Evolutionary conservation across 139 green algal genomes (phyloP).

Genomic region (Tetraselmis chui): DNA sequence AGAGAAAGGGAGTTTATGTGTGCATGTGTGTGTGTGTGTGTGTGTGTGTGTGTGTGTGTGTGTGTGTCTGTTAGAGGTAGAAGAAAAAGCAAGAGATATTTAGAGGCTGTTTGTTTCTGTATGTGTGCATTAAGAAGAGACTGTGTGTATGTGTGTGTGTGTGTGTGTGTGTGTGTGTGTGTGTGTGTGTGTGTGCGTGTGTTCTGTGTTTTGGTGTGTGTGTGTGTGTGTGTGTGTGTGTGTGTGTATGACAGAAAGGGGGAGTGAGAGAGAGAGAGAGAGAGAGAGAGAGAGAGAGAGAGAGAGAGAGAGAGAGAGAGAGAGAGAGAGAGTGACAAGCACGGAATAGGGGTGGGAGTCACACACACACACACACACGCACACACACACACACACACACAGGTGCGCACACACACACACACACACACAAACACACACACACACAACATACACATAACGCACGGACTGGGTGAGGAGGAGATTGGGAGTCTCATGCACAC

Average conservation of each 20-base stretch:
- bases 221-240: neutral
- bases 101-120: neutral
- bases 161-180: neutral
- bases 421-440: neutral
- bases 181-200: neutral
- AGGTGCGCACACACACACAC: neutral
- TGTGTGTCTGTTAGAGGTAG: neutral
- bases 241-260: neutral
- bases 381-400: neutral
- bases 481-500: no score
- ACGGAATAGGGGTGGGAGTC: neutral
- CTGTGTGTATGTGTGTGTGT: neutral
- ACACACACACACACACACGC: neutral
- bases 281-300: neutral
- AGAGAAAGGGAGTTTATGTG: no score
- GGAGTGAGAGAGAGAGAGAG: neutral
- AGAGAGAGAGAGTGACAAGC: neutral
- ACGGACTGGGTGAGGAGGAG: no score
- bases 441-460: neutral
- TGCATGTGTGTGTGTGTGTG: no score
- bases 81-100: neutral
- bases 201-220: no score
- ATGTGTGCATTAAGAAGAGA: neutral
- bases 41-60: no score
- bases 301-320: neutral